phyloP scores from a whole-genome alignment of 1,284 basidiomycete species.

The Vanrija sp. region DNA sequence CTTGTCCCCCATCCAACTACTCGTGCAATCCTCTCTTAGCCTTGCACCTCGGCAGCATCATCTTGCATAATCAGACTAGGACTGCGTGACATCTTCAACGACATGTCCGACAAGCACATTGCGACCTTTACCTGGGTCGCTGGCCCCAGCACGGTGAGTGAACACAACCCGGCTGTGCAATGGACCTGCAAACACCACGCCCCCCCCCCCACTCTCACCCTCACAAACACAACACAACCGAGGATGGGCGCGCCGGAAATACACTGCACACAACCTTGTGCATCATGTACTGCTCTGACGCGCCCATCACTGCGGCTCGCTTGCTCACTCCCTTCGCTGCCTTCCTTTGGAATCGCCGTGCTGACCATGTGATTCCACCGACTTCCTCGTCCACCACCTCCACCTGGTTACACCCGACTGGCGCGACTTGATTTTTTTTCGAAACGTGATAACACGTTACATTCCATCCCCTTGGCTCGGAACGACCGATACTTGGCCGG shows the following conservation, averaged over 20 bases:
- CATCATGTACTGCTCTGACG: too few species aligned
- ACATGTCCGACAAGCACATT: slow-evolving; percentile 25
- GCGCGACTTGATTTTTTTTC: neutral
- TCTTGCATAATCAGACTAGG: neutral
- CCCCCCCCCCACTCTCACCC: too few species aligned
- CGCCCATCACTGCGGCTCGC: too few species aligned
- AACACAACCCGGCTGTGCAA: neutral
- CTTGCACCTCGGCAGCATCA: neutral
- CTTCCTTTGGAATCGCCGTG: neutral
- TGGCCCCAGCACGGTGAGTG: slow-evolving; percentile 41
- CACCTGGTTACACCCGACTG: neutral
- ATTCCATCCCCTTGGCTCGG: neutral
- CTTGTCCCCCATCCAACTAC: slow-evolving; percentile 15
- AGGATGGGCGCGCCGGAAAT: too few species aligned
- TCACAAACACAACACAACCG: too few species aligned
- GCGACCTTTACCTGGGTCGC: slow-evolving; percentile 44
- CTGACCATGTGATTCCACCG: too few species aligned
- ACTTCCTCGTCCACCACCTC: neutral
- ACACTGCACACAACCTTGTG: too few species aligned
- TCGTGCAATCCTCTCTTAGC: slow-evolving; percentile 2
- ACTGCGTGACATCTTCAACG: neutral
- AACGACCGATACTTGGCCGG: neutral
- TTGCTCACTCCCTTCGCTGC: neutral
- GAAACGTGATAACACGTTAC: neutral
- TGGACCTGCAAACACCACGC: too few species aligned